Base-by-base conservation (phyloP, 2,329 filamentous ascomycete species). In the Pseudonectria foliicola region DNA sequence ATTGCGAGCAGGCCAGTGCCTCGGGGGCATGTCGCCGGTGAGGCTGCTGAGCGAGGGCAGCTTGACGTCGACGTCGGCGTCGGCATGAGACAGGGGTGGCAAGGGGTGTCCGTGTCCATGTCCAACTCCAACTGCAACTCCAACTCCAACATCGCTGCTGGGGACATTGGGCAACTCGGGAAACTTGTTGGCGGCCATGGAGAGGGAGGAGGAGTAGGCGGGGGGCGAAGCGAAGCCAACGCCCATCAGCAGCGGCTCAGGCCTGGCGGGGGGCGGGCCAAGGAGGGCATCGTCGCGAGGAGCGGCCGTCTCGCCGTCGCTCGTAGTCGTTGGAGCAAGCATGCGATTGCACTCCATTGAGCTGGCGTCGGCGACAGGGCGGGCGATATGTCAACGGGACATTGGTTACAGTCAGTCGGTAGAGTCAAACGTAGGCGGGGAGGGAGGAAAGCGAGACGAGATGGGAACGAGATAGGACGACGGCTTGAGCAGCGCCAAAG, bases 301-400 rank as follows among this genome's bases (percentile, higher is more conserved):
- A 36, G 41, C 39, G 34, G 48, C 36, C 43, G 53, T 48, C 37
- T 39, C 44, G 40, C 50, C 48, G 35, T 41, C 36, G 8, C 27
- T 15, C 10, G 30, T 24, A 27, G 32, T 25, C 32, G 42, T 35
- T 40, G 43, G 49, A 43, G 29, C 50, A 48, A 65, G 59, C 66
- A 70, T 68, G 64, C 68, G 67, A 68, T 62, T 62, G 43, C 59
- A 57, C 49, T 64, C 64, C 59, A 66, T 64, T 29, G 36, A 35
- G 41, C 38, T 44, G 40, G 40, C 38, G 40, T 52, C 49, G 49
- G 46, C 38, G 47, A 53, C 53, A 53, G 33, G 39, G 43, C 44
- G 49, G 49, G 8, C 8, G 8, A 37, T 48, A 46, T 39, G 45
- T 52, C 49, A 52, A 51, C 42, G 42, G 27, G 34, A 48, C 49